Evolutionary conservation across 2,329 filamentous ascomycete genomes (phyloP).

Genomic region (Septoria petroselini): DNA sequence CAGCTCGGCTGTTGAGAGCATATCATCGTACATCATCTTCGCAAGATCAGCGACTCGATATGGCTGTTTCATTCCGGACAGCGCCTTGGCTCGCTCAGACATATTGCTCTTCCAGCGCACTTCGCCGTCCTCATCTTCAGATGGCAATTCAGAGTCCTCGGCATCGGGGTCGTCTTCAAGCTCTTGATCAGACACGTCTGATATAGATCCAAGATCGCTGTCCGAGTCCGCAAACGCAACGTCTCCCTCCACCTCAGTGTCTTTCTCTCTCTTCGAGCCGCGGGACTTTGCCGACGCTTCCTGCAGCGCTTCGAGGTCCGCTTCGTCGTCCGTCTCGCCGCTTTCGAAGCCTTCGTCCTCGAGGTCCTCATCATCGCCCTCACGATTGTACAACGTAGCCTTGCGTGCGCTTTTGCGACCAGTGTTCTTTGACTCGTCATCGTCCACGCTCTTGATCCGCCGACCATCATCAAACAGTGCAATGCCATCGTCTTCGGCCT

Average conservation of each 20-base stretch:
- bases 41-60: conserved; percentile 81
- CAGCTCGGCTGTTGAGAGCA: conserved; percentile 70
- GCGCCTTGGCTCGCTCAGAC: conserved; percentile 65
- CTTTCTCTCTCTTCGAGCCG: conserved; percentile 52
- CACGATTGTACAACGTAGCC: conserved; percentile 49
- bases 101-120: conserved; percentile 90
- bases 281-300: conserved; percentile 50
- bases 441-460: conserved; percentile 57
- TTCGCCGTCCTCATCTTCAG: conserved; percentile 67
- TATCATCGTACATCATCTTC: conserved; percentile 82
- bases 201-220: conserved; percentile 89
- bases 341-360: conserved; percentile 52
- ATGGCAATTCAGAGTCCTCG: conserved; percentile 39
- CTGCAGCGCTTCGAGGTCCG: conserved; percentile 40
- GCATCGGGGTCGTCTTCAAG: conserved; percentile 50
- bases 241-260: conserved; percentile 59
- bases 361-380: conserved; percentile 50
- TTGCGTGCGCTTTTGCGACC: conserved; percentile 46
- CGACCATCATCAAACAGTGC: conserved; percentile 80
- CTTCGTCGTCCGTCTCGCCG: conserved; percentile 56
- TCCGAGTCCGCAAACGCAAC: conserved; percentile 93
- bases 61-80: conserved; percentile 67
- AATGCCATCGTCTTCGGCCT: conserved; percentile 81
- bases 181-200: conserved; percentile 57
- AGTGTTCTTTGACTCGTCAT: conserved; percentile 45